phyloP scores from a whole-genome alignment of 75 land plant genomes.

The Sequoiadendron giganteum region DNA sequence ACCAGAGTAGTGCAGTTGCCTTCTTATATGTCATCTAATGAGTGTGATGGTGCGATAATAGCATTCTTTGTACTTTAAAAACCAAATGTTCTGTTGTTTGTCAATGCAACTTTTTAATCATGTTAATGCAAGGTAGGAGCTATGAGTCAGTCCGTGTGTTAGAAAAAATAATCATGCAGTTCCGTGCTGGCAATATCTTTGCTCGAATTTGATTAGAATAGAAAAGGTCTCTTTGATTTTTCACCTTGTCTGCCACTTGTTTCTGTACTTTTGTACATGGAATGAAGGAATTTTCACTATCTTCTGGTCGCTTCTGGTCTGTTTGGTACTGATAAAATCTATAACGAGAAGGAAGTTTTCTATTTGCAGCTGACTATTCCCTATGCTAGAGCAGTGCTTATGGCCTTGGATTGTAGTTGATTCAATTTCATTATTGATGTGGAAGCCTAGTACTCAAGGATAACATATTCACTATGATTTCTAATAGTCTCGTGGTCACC shows the following conservation, averaged over 20 bases:
- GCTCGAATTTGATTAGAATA: too few relatives aligned
- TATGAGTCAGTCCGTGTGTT: background rate
- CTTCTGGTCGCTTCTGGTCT: too few relatives aligned
- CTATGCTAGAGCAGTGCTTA: too few relatives aligned
- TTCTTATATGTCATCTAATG: background rate
- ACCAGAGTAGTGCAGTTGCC: background rate
- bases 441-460: too few relatives aligned
- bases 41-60: background rate
- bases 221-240: background rate
- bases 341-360: too few relatives aligned
- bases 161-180: background rate
- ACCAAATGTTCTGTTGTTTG: background rate
- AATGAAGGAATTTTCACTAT: too few relatives aligned
- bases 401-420: too few relatives aligned
- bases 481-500: too few relatives aligned
- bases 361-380: too few relatives aligned
- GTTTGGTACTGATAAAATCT: too few relatives aligned
- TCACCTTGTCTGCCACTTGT: background rate
- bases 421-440: too few relatives aligned
- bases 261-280: background rate
- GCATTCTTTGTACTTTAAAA: background rate
- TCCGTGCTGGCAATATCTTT: background rate
- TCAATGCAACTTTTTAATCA: background rate
- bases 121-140: background rate
- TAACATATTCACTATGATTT: too few relatives aligned